Base-by-base conservation (phyloP, 2,329 filamentous ascomycete species). In the Coniosporium tulheliwenetii region DNA sequence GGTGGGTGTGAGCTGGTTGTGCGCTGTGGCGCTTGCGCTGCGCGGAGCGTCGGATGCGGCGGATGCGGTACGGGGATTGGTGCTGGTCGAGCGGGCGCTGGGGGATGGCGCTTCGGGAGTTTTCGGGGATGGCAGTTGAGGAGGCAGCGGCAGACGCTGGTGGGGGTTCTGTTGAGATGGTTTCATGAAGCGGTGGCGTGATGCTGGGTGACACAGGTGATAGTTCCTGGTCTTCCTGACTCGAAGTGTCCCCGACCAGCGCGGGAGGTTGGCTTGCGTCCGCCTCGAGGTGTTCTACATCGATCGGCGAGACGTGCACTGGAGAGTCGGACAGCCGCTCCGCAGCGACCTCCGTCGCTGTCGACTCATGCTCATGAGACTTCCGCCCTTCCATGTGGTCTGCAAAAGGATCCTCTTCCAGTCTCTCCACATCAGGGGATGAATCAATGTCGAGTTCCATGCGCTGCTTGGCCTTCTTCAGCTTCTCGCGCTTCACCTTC, bases 371-470 rank as follows among this genome's bases (percentile, higher is more conserved):
- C 38, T 60, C 52, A 39, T 55, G 3, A 39, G 35, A n/a, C 49
- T 34, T 44, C 44, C 33, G 38, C 15, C 14, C 54, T 38, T 58
- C 57, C 41, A 53, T 45, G 39, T 62, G 52, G 38, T 62, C 52
- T 39, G 55, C 50, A 37, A 65, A 62, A 2, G 66, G 65, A 46
- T 70, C 62, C 19, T 26, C 19, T 13, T 49, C 42, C 2, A 46
- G 44, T 29, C 60, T 61, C 37, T 64, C 62, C 36, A 62, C 68
- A 33, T 64, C 56, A 15, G 64, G 67, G 5, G 72, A 72, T 40
- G 70, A 71, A 45, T 82, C 80, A 37, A 81, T 80, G 47, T 85
- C 81, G 10, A 85, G 65, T 41, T 79, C 77, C 45, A 79, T 67
- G 16, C 79, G 73, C 12, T 73, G 63, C 46, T 75, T 77, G 1